Base-by-base conservation (phyloP, 345 rosid species). In the Adansonia digitata region DNA sequence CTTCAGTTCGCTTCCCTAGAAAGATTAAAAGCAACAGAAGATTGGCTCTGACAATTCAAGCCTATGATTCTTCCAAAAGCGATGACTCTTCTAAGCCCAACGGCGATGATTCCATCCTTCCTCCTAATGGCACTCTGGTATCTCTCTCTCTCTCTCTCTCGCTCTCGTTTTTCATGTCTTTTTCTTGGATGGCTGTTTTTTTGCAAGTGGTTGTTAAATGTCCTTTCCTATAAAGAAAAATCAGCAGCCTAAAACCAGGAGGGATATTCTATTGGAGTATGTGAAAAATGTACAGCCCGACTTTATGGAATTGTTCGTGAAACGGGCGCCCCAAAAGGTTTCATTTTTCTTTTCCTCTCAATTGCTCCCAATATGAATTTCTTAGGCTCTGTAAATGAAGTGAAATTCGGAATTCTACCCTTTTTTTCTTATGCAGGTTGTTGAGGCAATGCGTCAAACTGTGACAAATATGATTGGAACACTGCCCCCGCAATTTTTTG, bases 401-500 rank as follows among this genome's bases (percentile, higher is more conserved):
- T 74, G 46, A 5, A 69, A 48, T 69, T n/a, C n/a, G n/a, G n/a
- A n/a, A n/a, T 34, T 48, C 67, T 75, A 60, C 31, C 68, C n/a
- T n/a, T n/a, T n/a, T n/a, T n/a, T n/a, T n/a, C n/a, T n/a, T n/a
- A n/a, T n/a, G n/a, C n/a, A 95, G 98, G 97, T 90, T 56, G 99
- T 95, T 77, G 99, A 93, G 73, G 99, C 99, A 34, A 93, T 95
- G 99, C 83, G 98, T 27, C 94, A 90, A 77, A 93, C 99, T 0
- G 97, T 95, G 75, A 86, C 97, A 26, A 93, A 90, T 77, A 95
- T 93, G 99, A 95, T 95, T 11, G 99, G 98, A 53, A 89, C 99
- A 3, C 77, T 95, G n/a, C 97, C 98, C 31, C 94, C 97, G 0
- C 97, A 95, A 74, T 95, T 93, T 81, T 93, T 93, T 43, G 79